phyloP scores from a whole-genome alignment of 1,284 basidiomycete genomes.

The Rhodotorula sp. region DNA sequence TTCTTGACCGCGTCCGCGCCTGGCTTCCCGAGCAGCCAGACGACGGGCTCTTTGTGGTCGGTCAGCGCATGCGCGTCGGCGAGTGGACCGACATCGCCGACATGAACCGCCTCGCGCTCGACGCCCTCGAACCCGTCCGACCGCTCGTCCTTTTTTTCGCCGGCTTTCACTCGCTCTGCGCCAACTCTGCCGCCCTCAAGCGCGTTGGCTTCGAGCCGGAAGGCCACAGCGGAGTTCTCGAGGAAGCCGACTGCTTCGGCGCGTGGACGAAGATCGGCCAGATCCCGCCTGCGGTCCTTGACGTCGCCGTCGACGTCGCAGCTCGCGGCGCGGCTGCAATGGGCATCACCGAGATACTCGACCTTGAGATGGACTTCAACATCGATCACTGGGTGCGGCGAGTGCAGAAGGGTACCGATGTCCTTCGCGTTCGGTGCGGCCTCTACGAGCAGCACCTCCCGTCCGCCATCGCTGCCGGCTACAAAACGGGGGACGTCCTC shows the following conservation, averaged over 20 bases:
- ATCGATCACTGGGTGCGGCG: slow-evolving; percentile 42
- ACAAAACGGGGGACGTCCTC: slow-evolving; percentile 43
- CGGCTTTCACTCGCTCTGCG: slow-evolving; percentile 46
- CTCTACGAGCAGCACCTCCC: slow-evolving; percentile 46
- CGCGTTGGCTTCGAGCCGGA: slow-evolving; percentile 35
- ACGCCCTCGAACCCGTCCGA: slow-evolving; percentile 33
- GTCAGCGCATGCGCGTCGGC: slow-evolving; percentile 27
- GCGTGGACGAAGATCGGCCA: slow-evolving; percentile 40
- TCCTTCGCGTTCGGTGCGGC: slow-evolving; percentile 45
- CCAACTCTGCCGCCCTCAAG: slow-evolving; percentile 43
- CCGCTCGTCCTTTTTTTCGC: slow-evolving; percentile 45
- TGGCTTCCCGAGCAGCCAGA: slow-evolving; percentile 31
- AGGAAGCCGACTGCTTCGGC: slow-evolving; percentile 44
- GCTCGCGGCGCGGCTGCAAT: slow-evolving; percentile 43
- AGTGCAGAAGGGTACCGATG: slow-evolving; percentile 38
- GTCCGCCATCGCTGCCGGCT: slow-evolving; percentile 41
- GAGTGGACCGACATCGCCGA: slow-evolving; percentile 43
- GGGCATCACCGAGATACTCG: slow-evolving; percentile 47
- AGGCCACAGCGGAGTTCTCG: slow-evolving; percentile 37
- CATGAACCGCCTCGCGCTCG: slow-evolving; percentile 40
- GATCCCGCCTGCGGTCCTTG: slow-evolving; percentile 38
- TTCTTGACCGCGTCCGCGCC: slow-evolving; percentile 29
- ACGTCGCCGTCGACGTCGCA: slow-evolving; percentile 41
- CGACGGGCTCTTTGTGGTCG: slow-evolving; percentile 11
- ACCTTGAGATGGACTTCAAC: slow-evolving; percentile 48